Evolutionary conservation across 257 asterid species (phyloP), one percentile per base, ranked within the genome.

Genomic region (Scutellaria barbata): DNA sequence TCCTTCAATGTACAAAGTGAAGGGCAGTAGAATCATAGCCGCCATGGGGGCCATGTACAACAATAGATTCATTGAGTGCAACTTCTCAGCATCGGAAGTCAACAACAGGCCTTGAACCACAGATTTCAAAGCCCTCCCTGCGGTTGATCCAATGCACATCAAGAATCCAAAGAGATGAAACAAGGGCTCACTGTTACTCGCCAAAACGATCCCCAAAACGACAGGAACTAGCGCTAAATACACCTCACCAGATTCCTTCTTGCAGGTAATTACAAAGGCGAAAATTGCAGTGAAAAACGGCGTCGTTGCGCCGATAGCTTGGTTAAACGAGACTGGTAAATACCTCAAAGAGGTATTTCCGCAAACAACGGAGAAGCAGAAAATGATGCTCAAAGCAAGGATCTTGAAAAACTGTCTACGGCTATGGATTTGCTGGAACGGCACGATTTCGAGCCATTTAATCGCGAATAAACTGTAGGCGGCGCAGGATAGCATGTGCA

Each of bases 11-110:
- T 88, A 95, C 30, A 92, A 7, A 0, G 96, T 88, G 65, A 95
- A 86, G 0, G 99, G 99, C 0, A 95, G 83, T 80, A 95, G 71
- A 39, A 95, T 85, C 70, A 87, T 1, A 5, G 98, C 96, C 0
- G 99, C 96, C 97, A 94, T 86, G 0, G 99, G 99, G 72, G 99
- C 99, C 99, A 95, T 95, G 81, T 95, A 95, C 65, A 95, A 48
- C 51, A 95, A 76, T 3, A 95, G 86, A 81, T 95, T 95, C 99
- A 95, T 95, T 0, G 99, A 95, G 74, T 95, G 99, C 72, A 95
- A 22, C 64, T 86, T 95, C 86, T 95, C 99, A 6, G 81, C 92
- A 10, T 95, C 99, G 4, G 99, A 95, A 4, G 95, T 82, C 20
- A 95, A 64, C 48, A 95, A 68, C 77, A 95, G 39, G 10, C 98